phyloP scores from a whole-genome alignment of 169 alveolate genomes.

The Theileria parva region DNA sequence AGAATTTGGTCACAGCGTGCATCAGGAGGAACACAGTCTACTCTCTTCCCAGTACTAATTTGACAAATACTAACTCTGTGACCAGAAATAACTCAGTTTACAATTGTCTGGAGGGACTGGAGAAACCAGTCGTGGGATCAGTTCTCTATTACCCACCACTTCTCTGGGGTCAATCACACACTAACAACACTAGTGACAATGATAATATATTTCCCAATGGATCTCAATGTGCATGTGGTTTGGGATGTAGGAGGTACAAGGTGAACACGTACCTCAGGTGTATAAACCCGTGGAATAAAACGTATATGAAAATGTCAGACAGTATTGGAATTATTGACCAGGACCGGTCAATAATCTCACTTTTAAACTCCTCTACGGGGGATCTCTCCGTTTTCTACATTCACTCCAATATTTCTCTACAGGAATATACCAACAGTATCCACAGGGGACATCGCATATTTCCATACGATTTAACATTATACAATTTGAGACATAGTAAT shows the following conservation, averaged over 20 bases:
- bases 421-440: slow-evolving; percentile 17
- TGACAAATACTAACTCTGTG: background rate
- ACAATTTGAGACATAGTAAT: slow-evolving; percentile 26
- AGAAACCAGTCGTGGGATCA: slow-evolving; percentile 1
- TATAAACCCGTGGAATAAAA: slow-evolving; percentile 58
- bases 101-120: background rate
- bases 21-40: background rate
- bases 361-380: slow-evolving; percentile 34
- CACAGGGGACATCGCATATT: slow-evolving; percentile 13
- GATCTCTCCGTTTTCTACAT: slow-evolving; percentile 44
- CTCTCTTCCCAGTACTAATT: background rate
- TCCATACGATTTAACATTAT: slow-evolving; percentile 47
- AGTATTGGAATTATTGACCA: slow-evolving; percentile 28
- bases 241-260: background rate
- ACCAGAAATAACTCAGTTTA: slow-evolving; percentile 13
- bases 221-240: background rate
- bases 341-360: slow-evolving; percentile 41
- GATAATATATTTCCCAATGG: background rate
- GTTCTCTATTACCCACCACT: slow-evolving; percentile 55
- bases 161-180: slow-evolving; percentile 29
- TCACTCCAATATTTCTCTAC: slow-evolving; percentile 15
- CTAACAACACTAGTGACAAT: background rate
- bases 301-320: slow-evolving; percentile 13
- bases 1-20: background rate
- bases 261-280: slow-evolving; percentile 23